phyloP scores from a whole-genome alignment of 2,329 filamentous ascomycete species.

The Colletotrichum sp. region DNA sequence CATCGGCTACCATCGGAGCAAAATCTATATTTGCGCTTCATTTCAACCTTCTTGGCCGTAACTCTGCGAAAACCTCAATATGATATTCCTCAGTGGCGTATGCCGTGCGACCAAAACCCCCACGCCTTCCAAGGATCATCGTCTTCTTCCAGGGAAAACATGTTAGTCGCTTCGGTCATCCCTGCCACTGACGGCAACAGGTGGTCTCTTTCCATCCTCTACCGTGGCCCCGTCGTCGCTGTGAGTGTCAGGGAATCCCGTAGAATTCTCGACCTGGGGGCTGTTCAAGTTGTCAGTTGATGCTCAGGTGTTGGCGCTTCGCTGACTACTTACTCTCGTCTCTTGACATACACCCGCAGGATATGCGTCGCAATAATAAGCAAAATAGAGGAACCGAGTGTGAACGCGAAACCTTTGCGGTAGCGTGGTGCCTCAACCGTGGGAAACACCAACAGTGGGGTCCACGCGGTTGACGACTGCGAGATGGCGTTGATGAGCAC shows the following conservation, averaged over 20 bases:
- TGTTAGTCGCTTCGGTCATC: background rate
- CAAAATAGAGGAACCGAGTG: background rate
- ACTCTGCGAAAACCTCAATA: background rate
- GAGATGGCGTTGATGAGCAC: constrained; percentile 41
- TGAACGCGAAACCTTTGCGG: constrained; percentile 49
- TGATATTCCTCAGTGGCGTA: background rate
- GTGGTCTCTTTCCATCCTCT: background rate
- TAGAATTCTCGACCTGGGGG: constrained; percentile 4
- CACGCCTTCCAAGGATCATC: background rate
- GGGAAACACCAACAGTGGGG: constrained; percentile 54
- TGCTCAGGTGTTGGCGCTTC: no score
- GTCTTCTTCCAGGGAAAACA: background rate
- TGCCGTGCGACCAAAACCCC: background rate
- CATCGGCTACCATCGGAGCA: background rate
- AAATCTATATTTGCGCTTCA: background rate
- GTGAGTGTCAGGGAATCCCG: background rate
- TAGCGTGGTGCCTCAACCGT: constrained; percentile 49
- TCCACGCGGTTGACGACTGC: constrained; percentile 62
- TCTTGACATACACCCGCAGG: constrained; percentile 1
- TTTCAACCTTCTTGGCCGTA: background rate
- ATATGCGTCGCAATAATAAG: constrained; percentile 6
- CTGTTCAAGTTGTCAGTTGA: background rate
- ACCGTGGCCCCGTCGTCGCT: background rate
- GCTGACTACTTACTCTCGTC: constrained; percentile 1
- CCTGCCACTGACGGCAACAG: background rate